Base-by-base conservation (phyloP, 306 rosid genomes). In the Glycine soja region DNA sequence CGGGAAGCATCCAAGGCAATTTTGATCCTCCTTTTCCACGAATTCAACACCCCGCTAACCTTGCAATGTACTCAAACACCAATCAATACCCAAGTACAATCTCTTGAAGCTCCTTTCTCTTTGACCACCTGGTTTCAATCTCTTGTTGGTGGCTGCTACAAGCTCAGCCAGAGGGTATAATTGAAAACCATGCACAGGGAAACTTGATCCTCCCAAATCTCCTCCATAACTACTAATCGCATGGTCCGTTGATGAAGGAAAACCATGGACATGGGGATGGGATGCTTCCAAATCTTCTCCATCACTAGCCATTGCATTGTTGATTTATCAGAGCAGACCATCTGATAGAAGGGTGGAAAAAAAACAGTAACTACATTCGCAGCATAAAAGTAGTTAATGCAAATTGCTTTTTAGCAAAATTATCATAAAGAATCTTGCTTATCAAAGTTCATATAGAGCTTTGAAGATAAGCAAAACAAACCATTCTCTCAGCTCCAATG, bases 401-500 rank as follows among this genome's bases (percentile, higher is more conserved):
- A 61, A 56, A 57, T 72, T 34, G 48, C 57, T 54, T 54, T 59
- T 15, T 59, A 10, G 38, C 5, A 56, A 66, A 83, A 68, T 58
- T 40, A 73, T 56, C 70, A 30, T 61, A 74, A 81, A 72, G 58
- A 83, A 79, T 66, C 30, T 19, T 51, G 78, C 70, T 77, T 68
- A 48, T 76, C 51, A 75, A 69, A 81, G 40, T 80, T 73, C 57
- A 24, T 67, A 30, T 66, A 63, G 47, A 69, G 85, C 72, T 48
- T 34, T 4, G 34, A 58, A 58, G 76, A 78, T 36, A 80, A 69
- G 75, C 38, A 64, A 80, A 88, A 88, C 92, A 59, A 64, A 95
- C 99, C 99, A 91, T 95, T 90, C 84, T 88, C 18, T 95, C 99
- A 3, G 90, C 90, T 67, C 92, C 97, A 52, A 90, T 58, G 86